These are phyloP conservation scores for Creolimax fragrantissima DNA, from an alignment of 78 protist genomes.

Conservation along the genomic window DNA sequence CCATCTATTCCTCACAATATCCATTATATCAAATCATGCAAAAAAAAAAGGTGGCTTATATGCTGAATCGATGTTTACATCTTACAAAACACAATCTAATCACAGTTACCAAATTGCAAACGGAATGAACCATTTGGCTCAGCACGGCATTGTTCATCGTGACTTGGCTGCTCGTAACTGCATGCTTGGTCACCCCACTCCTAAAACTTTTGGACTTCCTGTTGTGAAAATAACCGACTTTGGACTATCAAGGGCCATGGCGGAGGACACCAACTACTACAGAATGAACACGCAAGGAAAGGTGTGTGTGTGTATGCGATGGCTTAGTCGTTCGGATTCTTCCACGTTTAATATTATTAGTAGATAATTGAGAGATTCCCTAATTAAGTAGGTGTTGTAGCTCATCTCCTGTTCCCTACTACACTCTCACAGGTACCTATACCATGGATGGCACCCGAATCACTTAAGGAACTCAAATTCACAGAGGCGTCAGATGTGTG, in stretches of 20 bases:
- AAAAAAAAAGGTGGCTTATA: no score
- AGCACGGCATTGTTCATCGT: neutral
- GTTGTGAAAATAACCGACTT: neutral
- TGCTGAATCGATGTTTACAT: no score
- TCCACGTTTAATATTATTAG: no score
- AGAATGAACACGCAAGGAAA: neutral
- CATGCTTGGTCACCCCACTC: neutral
- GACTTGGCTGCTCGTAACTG: constrained; percentile 26
- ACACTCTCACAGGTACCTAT: neutral
- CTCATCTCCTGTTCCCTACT: no score
- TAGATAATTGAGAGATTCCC: no score
- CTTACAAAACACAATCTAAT: no score
- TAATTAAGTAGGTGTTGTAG: no score
- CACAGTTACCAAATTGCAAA: neutral
- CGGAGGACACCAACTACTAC: neutral
- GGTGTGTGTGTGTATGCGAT: neutral
- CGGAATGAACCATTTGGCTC: constrained; percentile 1
- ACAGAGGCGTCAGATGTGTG: constrained; percentile 7
- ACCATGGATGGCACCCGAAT: constrained; percentile 18
- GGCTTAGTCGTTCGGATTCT: no score
- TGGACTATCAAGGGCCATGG: constrained; percentile 4
- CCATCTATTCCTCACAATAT: no score
- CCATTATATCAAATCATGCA: no score
- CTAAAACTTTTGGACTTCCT: neutral
- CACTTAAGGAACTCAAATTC: neutral